Evolutionary conservation across 345 rosid genomes (phyloP).

Genomic region (Anastatica hierochuntica): DNA sequence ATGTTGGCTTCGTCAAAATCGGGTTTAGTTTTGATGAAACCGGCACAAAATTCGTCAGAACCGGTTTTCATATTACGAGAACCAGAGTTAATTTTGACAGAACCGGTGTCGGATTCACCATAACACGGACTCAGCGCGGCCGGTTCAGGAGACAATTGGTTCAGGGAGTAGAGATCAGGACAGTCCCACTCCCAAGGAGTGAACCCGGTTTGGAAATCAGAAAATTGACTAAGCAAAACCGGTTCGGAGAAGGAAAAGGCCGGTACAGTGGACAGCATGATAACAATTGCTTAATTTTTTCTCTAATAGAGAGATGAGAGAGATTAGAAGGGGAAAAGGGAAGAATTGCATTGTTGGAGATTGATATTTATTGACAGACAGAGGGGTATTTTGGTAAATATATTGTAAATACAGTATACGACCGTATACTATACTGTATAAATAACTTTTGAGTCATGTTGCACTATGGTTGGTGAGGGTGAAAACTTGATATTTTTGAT

Average conservation of each 20-base stretch:
- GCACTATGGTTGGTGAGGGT: too few species aligned
- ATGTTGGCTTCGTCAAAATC: too few species aligned
- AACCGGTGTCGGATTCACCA: conserved; percentile 21
- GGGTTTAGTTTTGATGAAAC: too few species aligned
- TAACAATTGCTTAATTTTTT: background rate
- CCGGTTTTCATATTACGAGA: background rate
- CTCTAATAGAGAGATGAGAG: conserved; percentile 13
- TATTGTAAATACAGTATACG: too few species aligned
- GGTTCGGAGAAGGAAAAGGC: conserved; percentile 29
- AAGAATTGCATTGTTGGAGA: conserved; percentile 52
- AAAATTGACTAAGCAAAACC: conserved; percentile 28
- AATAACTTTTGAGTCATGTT: conserved; percentile 45
- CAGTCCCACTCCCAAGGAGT: conserved; percentile 43
- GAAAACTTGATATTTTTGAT: too few species aligned
- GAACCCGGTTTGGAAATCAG: conserved; percentile 38
- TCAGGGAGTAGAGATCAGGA: conserved; percentile 21
- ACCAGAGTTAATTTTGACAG: conserved; percentile 1
- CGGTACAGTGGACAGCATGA: conserved; percentile 35
- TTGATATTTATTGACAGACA: conserved; percentile 43
- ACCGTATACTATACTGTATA: conserved; percentile 9
- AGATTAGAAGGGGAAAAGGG: conserved; percentile 67
- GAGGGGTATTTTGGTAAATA: conserved; percentile 29
- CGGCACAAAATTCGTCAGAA: conserved; percentile 10
- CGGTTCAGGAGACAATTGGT: conserved; percentile 20
- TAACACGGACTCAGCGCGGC: conserved; percentile 8